phyloP scores from a whole-genome alignment of 164 flowering plant genomes.

The Dillenia turbinata region DNA sequence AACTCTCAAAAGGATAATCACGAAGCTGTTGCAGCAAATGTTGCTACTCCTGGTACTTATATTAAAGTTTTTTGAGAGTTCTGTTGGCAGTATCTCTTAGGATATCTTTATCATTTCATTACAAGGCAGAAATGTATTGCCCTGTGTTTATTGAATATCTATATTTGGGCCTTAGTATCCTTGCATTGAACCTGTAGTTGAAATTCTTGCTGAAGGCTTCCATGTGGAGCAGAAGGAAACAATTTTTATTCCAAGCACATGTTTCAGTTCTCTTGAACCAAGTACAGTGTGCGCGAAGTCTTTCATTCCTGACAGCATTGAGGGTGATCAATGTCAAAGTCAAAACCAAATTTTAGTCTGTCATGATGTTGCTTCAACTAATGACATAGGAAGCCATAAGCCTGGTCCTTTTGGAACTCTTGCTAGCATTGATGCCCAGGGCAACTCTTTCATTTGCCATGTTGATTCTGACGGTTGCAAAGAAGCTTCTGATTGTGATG shows the following conservation, averaged over 20 bases:
- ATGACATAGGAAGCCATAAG: constrained; percentile 4
- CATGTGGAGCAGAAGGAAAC: constrained; percentile 11
- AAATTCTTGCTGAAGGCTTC: constrained; percentile 14
- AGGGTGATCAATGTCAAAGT: constrained; percentile 25
- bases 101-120: neutral
- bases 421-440: constrained; percentile 9
- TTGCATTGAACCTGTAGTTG: constrained; percentile 28
- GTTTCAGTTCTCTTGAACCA: constrained; percentile 15
- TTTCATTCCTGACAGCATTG: constrained; percentile 57
- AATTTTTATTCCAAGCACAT: constrained; percentile 6
- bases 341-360: constrained; percentile 7
- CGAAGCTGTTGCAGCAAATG: constrained; percentile 9
- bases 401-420: constrained; percentile 10
- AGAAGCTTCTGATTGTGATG: constrained; percentile 8
- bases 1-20: constrained; percentile 16
- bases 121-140: neutral
- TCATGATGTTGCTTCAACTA: constrained; percentile 24
- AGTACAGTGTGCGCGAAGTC: constrained; percentile 21
- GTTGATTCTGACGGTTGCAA: constrained; percentile 12
- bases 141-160: neutral
- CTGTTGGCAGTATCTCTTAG: constrained; percentile 1
- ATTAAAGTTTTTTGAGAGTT: neutral
- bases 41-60: constrained; percentile 27
- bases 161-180: neutral
- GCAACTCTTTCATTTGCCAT: constrained; percentile 13